Conservation (phyloP, 345 rosid genomes). For the Salix dunnii region DNA sequence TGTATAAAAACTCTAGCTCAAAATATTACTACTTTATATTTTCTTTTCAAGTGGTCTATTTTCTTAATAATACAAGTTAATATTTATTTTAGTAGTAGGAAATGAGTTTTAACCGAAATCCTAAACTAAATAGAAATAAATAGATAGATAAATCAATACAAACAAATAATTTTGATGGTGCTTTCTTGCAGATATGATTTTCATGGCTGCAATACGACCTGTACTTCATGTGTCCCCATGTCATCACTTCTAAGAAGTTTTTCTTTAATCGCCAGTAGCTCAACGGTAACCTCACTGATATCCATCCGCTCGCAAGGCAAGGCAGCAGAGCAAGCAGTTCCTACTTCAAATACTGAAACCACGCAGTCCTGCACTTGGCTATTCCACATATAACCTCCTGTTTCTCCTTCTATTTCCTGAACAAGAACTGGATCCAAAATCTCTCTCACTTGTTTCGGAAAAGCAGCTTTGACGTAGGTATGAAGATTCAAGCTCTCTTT, state of each 20-base stretch:
- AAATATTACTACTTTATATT: too few relatives aligned
- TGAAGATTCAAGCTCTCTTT: conserved; percentile 7
- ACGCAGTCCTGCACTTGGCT: not conserved
- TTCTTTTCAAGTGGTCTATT: too few relatives aligned
- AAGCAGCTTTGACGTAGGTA: not conserved
- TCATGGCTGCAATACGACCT: not conserved
- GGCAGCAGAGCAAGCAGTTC: conserved; percentile 1
- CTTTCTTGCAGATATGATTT: too few relatives aligned
- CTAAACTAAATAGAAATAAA: too few relatives aligned
- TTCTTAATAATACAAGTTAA: too few relatives aligned
- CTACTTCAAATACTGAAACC: conserved; percentile 4
- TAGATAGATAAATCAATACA: too few relatives aligned
- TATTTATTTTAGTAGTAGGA: too few relatives aligned
- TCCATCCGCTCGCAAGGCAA: conserved; percentile 14
- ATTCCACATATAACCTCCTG: not conserved
- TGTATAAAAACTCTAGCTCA: too few relatives aligned
- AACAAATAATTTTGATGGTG: too few relatives aligned
- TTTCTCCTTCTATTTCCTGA: conserved; percentile 2
- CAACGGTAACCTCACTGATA: not conserved
- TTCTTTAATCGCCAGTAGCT: conserved; percentile 3
- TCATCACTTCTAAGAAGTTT: not conserved
- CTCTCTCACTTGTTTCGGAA: not conserved
- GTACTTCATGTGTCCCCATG: not conserved
- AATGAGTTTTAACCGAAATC: too few relatives aligned
- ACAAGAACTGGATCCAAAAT: conserved; percentile 4